Evolutionary conservation across 169 alveolate genomes (phyloP).

Genomic region (Theileria sp.): DNA sequence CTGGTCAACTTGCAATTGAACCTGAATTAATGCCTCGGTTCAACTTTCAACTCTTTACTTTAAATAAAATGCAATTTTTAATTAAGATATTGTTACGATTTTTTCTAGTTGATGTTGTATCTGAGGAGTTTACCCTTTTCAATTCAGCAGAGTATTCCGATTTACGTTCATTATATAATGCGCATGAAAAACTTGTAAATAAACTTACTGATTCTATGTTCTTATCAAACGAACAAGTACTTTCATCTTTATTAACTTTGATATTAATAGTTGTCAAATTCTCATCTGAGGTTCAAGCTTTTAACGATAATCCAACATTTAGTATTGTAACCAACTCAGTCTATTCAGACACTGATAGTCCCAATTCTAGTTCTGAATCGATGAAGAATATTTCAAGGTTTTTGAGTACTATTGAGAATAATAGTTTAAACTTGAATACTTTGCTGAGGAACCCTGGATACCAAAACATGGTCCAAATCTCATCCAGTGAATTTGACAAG

Average conservation of each 20-base stretch:
- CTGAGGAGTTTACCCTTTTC: constrained; percentile 35
- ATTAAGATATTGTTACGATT: constrained; percentile 54
- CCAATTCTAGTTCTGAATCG: neutral
- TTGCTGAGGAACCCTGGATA: constrained; percentile 54
- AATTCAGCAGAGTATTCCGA: constrained; percentile 22
- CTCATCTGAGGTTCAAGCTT: constrained; percentile 64
- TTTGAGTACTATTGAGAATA: neutral
- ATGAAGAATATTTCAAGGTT: neutral
- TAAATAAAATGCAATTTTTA: constrained; percentile 68
- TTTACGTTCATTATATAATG: constrained; percentile 45
- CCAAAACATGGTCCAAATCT: constrained; percentile 42
- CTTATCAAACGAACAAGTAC: constrained; percentile 48
- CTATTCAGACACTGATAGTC: neutral
- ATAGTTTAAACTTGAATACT: constrained; percentile 1
- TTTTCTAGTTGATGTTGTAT: constrained; percentile 64
- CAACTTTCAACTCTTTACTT: constrained; percentile 65
- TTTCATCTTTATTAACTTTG: constrained; percentile 42
- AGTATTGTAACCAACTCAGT: neutral
- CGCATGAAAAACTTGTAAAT: constrained; percentile 61
- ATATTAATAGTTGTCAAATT: constrained; percentile 64
- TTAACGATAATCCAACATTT: constrained; percentile 32
- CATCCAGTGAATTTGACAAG: constrained; percentile 33
- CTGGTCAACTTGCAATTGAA: constrained; percentile 60
- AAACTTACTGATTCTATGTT: constrained; percentile 50
- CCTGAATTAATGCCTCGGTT: constrained; percentile 64